Evolutionary conservation across 2,329 filamentous ascomycete species (phyloP), one percentile per base, ranked within the genome.

Genomic region (Alternaria panax): DNA sequence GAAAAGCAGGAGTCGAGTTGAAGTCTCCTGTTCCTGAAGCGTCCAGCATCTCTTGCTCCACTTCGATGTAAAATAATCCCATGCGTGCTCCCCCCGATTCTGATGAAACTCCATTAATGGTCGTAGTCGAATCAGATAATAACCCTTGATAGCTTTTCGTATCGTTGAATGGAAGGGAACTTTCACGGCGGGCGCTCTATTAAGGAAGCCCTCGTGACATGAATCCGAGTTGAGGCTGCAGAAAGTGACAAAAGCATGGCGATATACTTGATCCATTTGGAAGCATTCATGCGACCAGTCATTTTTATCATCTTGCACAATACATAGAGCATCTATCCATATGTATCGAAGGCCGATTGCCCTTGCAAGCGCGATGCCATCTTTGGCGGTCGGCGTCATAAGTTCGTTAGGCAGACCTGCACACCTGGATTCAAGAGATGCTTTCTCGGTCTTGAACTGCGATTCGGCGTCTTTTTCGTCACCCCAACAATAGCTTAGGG

Each of bases 101-200:
- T n/a, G n/a, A n/a, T n/a, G n/a, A n/a, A n/a, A n/a, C n/a, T n/a
- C n/a, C n/a, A n/a, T n/a, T n/a, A n/a, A n/a, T n/a, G 40, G 1
- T 5, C 4, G 41, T 4, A 43, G 1, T 3, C 41, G 16, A 9
- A 45, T 18, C 2, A 28, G 3, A 8, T 45, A 45, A 7, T 2
- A 28, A 1, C 41, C 24, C 0, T 45, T 45, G 16, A 7, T 18
- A 4, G 1, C 16, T 12, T 6, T 18, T 0, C 8, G 2, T 18
- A 45, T 4, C 0, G 2, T 45, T 18, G 42, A 45, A 1, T 45
- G 7, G 1, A 45, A 28, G 2, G 24, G 9, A 1, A 45, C 0
- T 1, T 4, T 1, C 2, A 43, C 1, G 1, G 41, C 24, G 3
- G 14, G 16, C 1, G 8, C 41, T 12, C 16, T 2, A 0, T 14